Evolutionary conservation across 1,284 basidiomycete species (phyloP).

Genomic region (Heterobasidion irregulare): DNA sequence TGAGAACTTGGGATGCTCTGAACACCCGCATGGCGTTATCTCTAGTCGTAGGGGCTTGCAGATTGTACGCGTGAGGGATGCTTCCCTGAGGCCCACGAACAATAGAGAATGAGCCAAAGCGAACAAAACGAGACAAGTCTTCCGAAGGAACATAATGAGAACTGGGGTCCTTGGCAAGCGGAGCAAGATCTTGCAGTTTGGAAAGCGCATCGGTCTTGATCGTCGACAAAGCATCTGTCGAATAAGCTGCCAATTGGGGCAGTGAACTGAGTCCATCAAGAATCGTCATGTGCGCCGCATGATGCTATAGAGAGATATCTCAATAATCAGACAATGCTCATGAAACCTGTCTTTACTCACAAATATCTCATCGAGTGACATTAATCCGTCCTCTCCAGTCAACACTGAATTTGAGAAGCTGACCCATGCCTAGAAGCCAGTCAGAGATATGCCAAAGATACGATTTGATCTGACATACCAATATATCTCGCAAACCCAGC

Average conservation of each 20-base stretch:
- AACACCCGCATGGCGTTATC: constrained; percentile 88
- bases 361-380: constrained; percentile 52
- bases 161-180: constrained; percentile 23
- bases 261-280: constrained; percentile 79
- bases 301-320: constrained; percentile 46
- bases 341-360: constrained; percentile 39
- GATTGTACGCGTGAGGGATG: constrained; percentile 56
- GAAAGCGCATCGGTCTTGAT: constrained; percentile 41
- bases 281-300: constrained; percentile 82
- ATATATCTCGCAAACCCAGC: constrained; percentile 80
- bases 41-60: constrained; percentile 84
- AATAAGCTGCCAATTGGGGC: constrained; percentile 56
- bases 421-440: constrained; percentile 74
- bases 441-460: constrained; percentile 6
- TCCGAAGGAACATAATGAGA: constrained; percentile 14
- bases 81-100: constrained; percentile 43
- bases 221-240: constrained; percentile 35
- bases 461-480: constrained; percentile 44
- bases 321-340: constrained; percentile 2
- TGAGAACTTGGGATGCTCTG: constrained; percentile 84
- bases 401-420: constrained; percentile 73
- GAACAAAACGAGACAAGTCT: constrained; percentile 34
- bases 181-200: constrained; percentile 44
- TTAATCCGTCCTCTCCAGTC: constrained; percentile 22
- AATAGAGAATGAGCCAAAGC: constrained; percentile 75